These are phyloP conservation scores for Echinochloa phyllopogon DNA, from an alignment of 176 grass and related monocot species.

Conservation along the genomic window DNA sequence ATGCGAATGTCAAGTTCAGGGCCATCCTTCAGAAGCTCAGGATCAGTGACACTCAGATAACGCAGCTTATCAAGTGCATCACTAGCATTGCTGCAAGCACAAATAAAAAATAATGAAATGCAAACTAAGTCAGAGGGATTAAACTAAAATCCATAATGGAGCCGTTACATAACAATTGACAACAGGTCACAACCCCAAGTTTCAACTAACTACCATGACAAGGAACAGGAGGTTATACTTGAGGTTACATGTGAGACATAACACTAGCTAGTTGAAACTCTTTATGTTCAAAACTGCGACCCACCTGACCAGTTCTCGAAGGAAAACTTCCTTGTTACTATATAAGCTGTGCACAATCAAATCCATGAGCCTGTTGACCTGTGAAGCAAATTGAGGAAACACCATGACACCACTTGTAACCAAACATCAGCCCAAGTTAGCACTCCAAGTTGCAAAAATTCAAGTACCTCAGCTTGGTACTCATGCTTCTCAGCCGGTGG, in stretches of 20 bases:
- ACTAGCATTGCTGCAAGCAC: constrained; percentile 77
- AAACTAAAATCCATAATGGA: background rate
- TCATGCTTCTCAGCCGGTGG: constrained; percentile 65
- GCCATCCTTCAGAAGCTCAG: constrained; percentile 89
- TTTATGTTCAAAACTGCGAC: background rate
- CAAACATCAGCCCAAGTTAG: background rate
- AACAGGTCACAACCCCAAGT: background rate
- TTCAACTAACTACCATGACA: background rate
- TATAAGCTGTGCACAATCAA: constrained; percentile 99
- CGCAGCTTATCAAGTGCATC: constrained; percentile 98
- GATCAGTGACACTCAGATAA: constrained; percentile 89
- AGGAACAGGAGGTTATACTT: background rate
- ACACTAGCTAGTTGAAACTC: background rate
- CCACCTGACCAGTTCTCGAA: constrained; percentile 90
- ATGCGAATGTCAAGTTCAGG: constrained; percentile 86
- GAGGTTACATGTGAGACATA: background rate
- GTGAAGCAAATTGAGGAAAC: constrained; percentile 26
- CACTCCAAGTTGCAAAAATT: background rate
- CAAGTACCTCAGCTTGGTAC: constrained; percentile 92
- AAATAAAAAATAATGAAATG: constrained; percentile 24
- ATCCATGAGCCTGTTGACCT: constrained; percentile 99
- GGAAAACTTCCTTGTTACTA: constrained; percentile 99
- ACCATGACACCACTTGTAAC: constrained; percentile 12
- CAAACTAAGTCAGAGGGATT: background rate
- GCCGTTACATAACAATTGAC: background rate